Base-by-base conservation (phyloP, 2,329 filamentous ascomycete species). In the Clarireedia hainanense region DNA sequence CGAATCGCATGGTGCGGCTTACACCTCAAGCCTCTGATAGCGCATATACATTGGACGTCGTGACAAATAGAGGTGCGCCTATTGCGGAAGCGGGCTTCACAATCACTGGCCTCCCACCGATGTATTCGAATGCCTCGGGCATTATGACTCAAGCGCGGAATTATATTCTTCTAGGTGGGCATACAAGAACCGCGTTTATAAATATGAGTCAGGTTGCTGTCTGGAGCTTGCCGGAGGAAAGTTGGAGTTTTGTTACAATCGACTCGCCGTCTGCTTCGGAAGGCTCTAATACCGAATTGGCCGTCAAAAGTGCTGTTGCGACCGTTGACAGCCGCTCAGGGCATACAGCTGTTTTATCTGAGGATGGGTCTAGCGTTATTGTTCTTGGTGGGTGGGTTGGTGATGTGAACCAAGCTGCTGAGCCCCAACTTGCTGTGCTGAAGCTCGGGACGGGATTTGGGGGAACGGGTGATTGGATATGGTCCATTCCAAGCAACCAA, bases 331-430 rank as follows among this genome's bases (percentile, higher is more conserved):
- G 90, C 39, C 78, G 94, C 55, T 96, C 91, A 4, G 94, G 94
- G 0, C 94, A 99, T 67, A 91, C 89, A 0, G 85, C 92, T 1
- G 80, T 96, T 1, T 73, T 96, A 4, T 89, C 83, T 27, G 80
- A 86, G 52, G 90, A 95, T 66, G 91, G 91, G 0, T 80, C 75
- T 26, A 83, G 80, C n/a, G 75, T 97, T 7, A 74, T 96, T 42
- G 74, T 99, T 1, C 77, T 91, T 58, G 94, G 94, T 20, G 94
- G 94, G 1, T 99, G 94, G 94, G 90, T 96, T 4, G 92, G 91
- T 3, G 84, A 95, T 65, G 77, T 87, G 0, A 78, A 75, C 7
- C 86, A 84, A 34, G 80, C 91, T 1, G 94, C 94, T 0, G 76
- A 84, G 30, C 94, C 94, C 1, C 90, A 96, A 67, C 75, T 97